Evolutionary conservation across 768 basidiomycete genomes (phyloP).

Genomic region (Cystobasidium onofrii): DNA sequence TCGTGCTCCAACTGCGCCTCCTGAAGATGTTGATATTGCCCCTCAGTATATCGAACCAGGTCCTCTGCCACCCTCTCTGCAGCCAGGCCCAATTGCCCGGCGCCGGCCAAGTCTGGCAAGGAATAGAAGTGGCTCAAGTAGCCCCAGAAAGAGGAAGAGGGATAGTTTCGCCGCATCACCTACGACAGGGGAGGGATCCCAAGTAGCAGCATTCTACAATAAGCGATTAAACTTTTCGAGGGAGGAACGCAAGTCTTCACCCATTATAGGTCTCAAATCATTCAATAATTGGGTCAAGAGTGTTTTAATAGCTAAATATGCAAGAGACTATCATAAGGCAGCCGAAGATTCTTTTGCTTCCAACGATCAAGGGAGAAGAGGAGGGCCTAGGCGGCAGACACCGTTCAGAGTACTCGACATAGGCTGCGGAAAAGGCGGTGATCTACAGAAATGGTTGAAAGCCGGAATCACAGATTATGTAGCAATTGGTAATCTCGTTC

Average conservation of each 20-base stretch:
- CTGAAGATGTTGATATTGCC: slow-evolving; percentile 4
- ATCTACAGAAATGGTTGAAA: slow-evolving; percentile 89
- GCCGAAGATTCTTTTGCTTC: slow-evolving; percentile 1
- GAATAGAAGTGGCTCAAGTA: slow-evolving; percentile 2
- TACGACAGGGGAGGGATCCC: background rate
- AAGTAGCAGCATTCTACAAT: slow-evolving; percentile 53
- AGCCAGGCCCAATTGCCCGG: background rate
- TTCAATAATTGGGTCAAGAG: slow-evolving; percentile 99
- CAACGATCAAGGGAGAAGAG: background rate
- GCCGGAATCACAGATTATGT: slow-evolving; percentile 70
- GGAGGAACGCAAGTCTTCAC: slow-evolving; percentile 71
- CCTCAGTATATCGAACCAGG: slow-evolving; percentile 13
- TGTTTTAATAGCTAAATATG: slow-evolving; percentile 80
- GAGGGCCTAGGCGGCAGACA: slow-evolving; percentile 42
- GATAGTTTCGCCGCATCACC: background rate
- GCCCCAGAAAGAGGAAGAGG: slow-evolving; percentile 22
- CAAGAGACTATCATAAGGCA: slow-evolving; percentile 4
- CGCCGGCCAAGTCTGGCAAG: background rate
- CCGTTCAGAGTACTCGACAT: slow-evolving; percentile 66
- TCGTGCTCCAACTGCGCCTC: background rate
- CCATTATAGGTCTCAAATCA: slow-evolving; percentile 90
- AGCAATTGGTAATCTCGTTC: slow-evolving; percentile 59
- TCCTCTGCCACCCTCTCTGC: slow-evolving; percentile 3
- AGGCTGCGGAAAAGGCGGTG: slow-evolving; percentile 98
- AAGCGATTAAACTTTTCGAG: slow-evolving; percentile 83